phyloP scores from a whole-genome alignment of 2,329 filamentous ascomycete genomes.

The Cadophora gregata region DNA sequence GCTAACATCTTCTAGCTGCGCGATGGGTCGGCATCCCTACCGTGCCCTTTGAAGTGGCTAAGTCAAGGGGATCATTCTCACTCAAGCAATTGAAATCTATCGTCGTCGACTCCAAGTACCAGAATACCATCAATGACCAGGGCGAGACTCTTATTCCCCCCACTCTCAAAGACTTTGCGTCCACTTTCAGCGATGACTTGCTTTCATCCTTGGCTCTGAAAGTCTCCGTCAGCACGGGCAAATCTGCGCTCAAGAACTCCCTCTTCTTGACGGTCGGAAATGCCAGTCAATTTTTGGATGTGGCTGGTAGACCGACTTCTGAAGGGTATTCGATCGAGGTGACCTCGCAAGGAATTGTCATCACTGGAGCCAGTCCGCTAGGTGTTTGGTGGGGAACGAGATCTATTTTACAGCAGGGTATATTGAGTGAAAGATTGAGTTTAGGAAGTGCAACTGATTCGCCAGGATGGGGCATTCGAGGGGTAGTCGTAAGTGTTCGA shows the following conservation, averaged over 20 bases:
- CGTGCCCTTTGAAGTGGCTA: slow-evolving; percentile 42
- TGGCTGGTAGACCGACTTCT: slow-evolving; percentile 52
- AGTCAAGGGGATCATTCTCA: slow-evolving; percentile 39
- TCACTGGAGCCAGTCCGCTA: slow-evolving; percentile 59
- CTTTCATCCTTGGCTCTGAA: slow-evolving; percentile 42
- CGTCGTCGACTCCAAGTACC: slow-evolving; percentile 52
- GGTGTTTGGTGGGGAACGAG: slow-evolving; percentile 65
- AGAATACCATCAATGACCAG: slow-evolving; percentile 48
- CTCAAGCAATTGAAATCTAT: slow-evolving; percentile 46
- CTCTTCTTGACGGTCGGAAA: slow-evolving; percentile 57
- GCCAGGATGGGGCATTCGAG: slow-evolving; percentile 57
- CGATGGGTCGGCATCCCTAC: slow-evolving; percentile 43
- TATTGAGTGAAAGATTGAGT: slow-evolving; percentile 49
- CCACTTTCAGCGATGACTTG: slow-evolving; percentile 52
- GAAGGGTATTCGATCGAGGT: slow-evolving; percentile 57
- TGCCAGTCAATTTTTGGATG: slow-evolving; percentile 49
- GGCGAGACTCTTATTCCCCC: slow-evolving; percentile 60
- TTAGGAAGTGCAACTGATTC: slow-evolving; percentile 53
- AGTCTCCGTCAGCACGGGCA: slow-evolving; percentile 40
- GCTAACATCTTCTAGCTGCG: slow-evolving; percentile 20
- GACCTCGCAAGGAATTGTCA: slow-evolving; percentile 48
- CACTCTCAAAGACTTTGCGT: slow-evolving; percentile 53
- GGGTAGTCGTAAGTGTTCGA: slow-evolving; percentile 48
- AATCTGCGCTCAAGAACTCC: slow-evolving; percentile 27
- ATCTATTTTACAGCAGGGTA: slow-evolving; percentile 57